Evolutionary conservation across 2,329 filamentous ascomycete species (phyloP), one percentile per base, ranked within the genome.

Genomic region (Colletotrichum viniferum): DNA sequence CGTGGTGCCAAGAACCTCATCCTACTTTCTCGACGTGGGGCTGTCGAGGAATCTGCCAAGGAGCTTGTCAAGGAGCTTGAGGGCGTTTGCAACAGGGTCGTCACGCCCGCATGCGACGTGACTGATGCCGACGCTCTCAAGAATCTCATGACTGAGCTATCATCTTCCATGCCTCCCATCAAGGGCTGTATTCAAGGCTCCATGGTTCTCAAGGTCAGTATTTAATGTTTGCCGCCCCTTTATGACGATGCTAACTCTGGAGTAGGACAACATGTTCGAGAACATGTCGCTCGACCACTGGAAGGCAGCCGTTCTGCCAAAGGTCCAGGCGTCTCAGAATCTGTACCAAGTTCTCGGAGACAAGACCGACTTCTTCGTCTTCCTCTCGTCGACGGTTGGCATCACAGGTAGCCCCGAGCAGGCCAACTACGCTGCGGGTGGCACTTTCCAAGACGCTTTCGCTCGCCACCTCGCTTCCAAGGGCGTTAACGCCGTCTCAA

Each of bases 391-490:
- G 1, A 56, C 80, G 0, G 76, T 78, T 14, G 73, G 73, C 18
- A 73, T 83, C 4, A 74, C 79, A 2, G 83, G 82, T 3, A 82
- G 81, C 68, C 65, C 70, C 16, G 80, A 78, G 2, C 88, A 90
- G 78, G 77, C 82, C 7, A 88, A 86, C 77, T 90, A 90, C 76
- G 78, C 81, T 3, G 85, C 86, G 0, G 86, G 84, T 1, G 88
- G 88, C 73, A 74, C 77, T 9, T 89, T 83, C 78, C 83, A 87
- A 79, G 81, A 88, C 69, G 81, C 83, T 2, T 81, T 89, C 26
- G 85, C 84, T 5, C 82, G 83, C 26, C 82, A 87, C 75, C 84
- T 88, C 4, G 81, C 82, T 0, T 56, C 76, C 7, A 79, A 79
- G 1, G 87, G 87, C 3, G 80, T 88, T 3, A 82, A 86, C 4